Percentiles rank a stretch among this genome's conserved stretches.
Conservation (phyloP, 176 grass and related monocot genomes). For the Cenchrus purpureus region DNA sequence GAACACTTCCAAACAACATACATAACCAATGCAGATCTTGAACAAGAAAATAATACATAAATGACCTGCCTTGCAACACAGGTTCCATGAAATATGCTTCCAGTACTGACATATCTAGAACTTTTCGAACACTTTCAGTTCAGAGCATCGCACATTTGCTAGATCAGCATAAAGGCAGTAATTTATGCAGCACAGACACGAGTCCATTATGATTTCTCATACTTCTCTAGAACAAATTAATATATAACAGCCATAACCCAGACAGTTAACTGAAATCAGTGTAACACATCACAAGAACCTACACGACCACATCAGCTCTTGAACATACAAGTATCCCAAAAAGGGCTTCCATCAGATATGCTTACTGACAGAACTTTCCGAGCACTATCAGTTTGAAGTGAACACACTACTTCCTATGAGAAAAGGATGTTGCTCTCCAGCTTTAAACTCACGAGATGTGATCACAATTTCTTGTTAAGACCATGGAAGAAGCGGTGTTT, state of each 20-base stretch:
- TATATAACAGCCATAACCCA: too few relatives aligned
- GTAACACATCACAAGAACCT: too few relatives aligned
- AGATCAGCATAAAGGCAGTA: too few relatives aligned
- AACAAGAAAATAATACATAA: background rate
- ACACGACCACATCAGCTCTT: too few relatives aligned
- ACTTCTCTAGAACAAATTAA: too few relatives aligned
- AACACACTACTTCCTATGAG: background rate
- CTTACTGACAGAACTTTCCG: background rate
- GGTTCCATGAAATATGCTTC: background rate
- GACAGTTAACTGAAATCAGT: too few relatives aligned
- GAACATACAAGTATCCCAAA: background rate
- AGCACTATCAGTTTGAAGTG: background rate
- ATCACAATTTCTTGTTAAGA: slow-evolving; percentile 66
- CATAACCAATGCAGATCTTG: background rate
- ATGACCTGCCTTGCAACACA: background rate
- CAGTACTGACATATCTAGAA: background rate
- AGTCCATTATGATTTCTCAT: too few relatives aligned
- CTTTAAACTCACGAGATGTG: background rate
- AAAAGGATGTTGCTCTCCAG: background rate
- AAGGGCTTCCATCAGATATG: background rate
- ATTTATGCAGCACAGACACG: too few relatives aligned
- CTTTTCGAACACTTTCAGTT: too few relatives aligned
- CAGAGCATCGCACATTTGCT: too few relatives aligned
- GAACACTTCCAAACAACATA: too few relatives aligned
- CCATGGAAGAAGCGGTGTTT: slow-evolving; percentile 94